phyloP scores from a whole-genome alignment of 192 early-diverging fungal genomes.

The Backusella liffmaniae region DNA sequence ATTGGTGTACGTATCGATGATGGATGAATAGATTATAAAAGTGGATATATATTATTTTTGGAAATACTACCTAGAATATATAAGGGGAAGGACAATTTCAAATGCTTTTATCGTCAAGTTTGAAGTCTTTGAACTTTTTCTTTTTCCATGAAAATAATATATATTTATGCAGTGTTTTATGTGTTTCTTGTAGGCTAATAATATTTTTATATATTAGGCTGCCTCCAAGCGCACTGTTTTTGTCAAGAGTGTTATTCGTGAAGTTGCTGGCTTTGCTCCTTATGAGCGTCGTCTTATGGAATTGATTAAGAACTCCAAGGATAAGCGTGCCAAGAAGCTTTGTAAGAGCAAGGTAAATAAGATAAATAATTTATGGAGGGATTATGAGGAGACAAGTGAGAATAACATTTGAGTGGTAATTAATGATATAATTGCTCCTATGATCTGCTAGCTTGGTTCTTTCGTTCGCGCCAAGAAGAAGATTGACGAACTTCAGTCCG shows the following conservation, averaged over 20 bases:
- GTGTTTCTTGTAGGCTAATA: neutral
- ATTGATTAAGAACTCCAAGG: constrained; percentile 99
- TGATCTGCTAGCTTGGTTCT: neutral
- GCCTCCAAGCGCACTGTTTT: constrained; percentile 77
- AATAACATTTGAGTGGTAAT: neutral
- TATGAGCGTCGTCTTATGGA: constrained; percentile 99
- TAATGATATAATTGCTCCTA: neutral
- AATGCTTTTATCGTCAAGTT: neutral
- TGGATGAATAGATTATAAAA: neutral
- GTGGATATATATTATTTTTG: neutral
- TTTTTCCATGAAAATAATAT: neutral
- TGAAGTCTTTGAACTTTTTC: neutral
- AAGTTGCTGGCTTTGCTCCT: constrained; percentile 95
- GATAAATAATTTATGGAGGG: neutral
- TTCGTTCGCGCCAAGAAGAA: constrained; percentile 1
- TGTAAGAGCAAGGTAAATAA: constrained; percentile 1
- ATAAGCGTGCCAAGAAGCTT: constrained; percentile 82
- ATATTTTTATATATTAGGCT: constrained; percentile 5
- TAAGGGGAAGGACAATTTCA: neutral
- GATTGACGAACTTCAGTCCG: neutral
- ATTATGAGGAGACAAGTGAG: neutral
- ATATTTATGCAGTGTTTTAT: neutral
- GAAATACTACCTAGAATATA: neutral
- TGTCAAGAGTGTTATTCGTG: constrained; percentile 91
- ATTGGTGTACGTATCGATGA: constrained; percentile 3